These are phyloP conservation scores for Triticum aestivum DNA, from an alignment of 176 grass and related monocot species.

Conservation along the genomic window DNA sequence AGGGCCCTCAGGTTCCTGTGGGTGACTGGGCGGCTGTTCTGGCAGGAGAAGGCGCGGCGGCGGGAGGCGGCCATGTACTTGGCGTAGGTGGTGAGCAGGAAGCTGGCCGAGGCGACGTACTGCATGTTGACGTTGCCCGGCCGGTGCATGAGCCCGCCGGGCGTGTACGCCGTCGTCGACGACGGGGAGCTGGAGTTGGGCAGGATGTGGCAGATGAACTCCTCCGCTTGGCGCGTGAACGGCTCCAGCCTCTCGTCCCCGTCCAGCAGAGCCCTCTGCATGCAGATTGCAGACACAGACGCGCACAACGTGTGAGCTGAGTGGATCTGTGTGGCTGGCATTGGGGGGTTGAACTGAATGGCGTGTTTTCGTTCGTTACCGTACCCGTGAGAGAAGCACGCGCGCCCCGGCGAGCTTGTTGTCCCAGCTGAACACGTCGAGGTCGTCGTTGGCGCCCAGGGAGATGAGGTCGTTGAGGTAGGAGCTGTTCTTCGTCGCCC, in stretches of 20 bases:
- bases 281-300: too few species aligned
- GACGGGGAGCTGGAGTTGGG: slow-evolving; percentile 41
- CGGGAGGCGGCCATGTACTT: slow-evolving; percentile 70
- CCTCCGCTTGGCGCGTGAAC: slow-evolving; percentile 66
- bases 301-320: background rate
- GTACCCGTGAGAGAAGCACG: slow-evolving; percentile 61
- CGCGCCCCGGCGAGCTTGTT: slow-evolving; percentile 86
- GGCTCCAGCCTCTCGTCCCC: slow-evolving; percentile 46
- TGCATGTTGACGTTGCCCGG: slow-evolving; percentile 65
- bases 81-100: slow-evolving; percentile 76
- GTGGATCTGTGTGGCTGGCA: background rate
- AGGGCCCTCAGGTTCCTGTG: slow-evolving; percentile 35
- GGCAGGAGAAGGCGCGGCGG: slow-evolving; percentile 56
- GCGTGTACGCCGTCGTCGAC: slow-evolving; percentile 44
- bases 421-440: slow-evolving; percentile 94
- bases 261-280: slow-evolving; percentile 59
- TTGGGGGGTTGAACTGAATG: background rate
- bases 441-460: slow-evolving; percentile 47
- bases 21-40: slow-evolving; percentile 31
- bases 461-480: slow-evolving; percentile 54
- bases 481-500: slow-evolving; percentile 62
- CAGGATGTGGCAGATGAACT: slow-evolving; percentile 70
- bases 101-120: slow-evolving; percentile 68
- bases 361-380: background rate
- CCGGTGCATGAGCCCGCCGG: slow-evolving; percentile 46